Percentiles rank a stretch among this genome's conserved stretches.
Conservation (phyloP, 148 eudicot genomes). For the Heliosperma pusillum region DNA sequence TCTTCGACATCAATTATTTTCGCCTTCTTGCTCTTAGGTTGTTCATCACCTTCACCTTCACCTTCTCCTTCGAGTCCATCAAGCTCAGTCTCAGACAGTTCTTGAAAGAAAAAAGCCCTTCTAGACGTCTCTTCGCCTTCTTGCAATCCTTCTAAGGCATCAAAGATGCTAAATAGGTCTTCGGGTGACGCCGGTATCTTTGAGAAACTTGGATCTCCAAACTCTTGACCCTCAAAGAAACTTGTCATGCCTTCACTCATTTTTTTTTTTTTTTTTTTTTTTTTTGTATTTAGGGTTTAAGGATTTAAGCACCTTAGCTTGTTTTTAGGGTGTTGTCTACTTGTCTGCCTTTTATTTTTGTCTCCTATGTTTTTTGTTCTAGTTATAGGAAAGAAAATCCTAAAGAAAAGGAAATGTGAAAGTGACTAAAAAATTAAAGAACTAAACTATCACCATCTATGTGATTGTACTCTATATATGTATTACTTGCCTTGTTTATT, state of each 20-base stretch:
- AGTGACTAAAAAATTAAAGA: background rate
- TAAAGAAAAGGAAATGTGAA: background rate
- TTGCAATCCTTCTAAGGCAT: slow-evolving; percentile 41
- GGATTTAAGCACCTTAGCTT: slow-evolving; percentile 3
- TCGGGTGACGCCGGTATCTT: slow-evolving; percentile 33
- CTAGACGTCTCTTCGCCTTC: slow-evolving; percentile 14
- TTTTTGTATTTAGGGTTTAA: no score
- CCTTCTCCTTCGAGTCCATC: slow-evolving; percentile 18
- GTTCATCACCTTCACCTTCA: slow-evolving; percentile 18
- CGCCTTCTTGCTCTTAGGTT: slow-evolving; percentile 45
- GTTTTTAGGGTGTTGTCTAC: background rate
- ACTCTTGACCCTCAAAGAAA: slow-evolving; percentile 35
- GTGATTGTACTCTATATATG: slow-evolving; percentile 13
- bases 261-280: background rate
- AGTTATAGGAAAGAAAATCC: background rate
- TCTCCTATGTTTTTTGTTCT: background rate
- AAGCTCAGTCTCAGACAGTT: slow-evolving; percentile 23
- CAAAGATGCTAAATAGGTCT: slow-evolving; percentile 55
- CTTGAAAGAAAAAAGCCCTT: slow-evolving; percentile 14
- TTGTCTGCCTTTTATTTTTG: no score
- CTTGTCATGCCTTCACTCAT: slow-evolving; percentile 33
- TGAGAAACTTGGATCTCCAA: slow-evolving; percentile 25
- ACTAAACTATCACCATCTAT: slow-evolving; percentile 19
- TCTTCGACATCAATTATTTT: slow-evolving; percentile 14
- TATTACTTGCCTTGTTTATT: slow-evolving; percentile 7